Conservation (phyloP, 495 filamentous ascomycete species). For the Penicillium chermesinum region DNA sequence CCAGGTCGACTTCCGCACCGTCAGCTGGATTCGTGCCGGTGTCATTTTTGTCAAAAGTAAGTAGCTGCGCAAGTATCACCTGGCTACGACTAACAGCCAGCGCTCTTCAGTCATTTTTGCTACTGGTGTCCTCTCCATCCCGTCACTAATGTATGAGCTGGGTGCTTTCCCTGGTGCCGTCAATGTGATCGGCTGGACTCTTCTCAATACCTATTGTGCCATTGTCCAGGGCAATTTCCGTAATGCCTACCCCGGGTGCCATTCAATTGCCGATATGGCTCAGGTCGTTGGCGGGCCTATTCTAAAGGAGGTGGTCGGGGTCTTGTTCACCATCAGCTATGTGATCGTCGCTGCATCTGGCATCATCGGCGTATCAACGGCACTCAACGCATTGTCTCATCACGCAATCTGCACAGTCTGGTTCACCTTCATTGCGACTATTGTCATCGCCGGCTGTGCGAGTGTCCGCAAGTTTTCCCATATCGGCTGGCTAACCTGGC, state of each 20-base stretch:
- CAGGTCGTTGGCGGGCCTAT: conserved; percentile 56
- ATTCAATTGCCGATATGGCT: conserved; percentile 63
- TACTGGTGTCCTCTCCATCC: conserved; percentile 58
- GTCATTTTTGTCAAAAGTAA: conserved; percentile 52
- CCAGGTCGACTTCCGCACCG: conserved; percentile 52
- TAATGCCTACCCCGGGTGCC: conserved; percentile 33
- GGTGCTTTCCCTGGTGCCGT: conserved; percentile 57
- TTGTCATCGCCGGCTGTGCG: conserved; percentile 56
- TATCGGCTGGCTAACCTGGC: conserved; percentile 44
- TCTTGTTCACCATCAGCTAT: conserved; percentile 44
- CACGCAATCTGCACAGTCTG: conserved; percentile 47
- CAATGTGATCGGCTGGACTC: conserved; percentile 53
- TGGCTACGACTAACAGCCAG: background rate
- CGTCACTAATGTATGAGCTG: conserved; percentile 54
- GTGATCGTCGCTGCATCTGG: conserved; percentile 44
- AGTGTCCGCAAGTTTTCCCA: conserved; percentile 37
- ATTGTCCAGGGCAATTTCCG: conserved; percentile 38
- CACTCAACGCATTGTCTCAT: conserved; percentile 44
- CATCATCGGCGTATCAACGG: conserved; percentile 47
- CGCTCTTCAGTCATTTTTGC: conserved; percentile 38
- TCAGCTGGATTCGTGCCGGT: conserved; percentile 51
- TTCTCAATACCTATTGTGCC: conserved; percentile 53
- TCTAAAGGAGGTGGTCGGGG: conserved; percentile 37
- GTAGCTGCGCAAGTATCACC: background rate
- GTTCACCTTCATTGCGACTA: conserved; percentile 44